phyloP scores from a whole-genome alignment of 352 stramenopile species.

The Phytophthora tentaculata region DNA sequence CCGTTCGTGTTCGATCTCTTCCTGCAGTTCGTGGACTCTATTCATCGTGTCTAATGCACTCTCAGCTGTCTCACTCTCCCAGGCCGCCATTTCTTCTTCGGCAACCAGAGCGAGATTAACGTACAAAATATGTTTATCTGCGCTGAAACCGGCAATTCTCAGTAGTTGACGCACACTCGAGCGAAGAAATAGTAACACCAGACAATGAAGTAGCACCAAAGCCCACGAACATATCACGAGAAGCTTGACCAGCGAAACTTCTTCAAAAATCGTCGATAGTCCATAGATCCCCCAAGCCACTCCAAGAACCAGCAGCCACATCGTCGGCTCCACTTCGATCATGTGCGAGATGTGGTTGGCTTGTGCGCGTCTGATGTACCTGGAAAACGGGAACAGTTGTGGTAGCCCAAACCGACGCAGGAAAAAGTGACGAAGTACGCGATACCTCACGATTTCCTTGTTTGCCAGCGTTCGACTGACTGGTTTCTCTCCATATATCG shows the following conservation, averaged over 20 bases:
- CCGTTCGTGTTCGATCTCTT: conserved; percentile 22
- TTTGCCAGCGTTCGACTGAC: not conserved
- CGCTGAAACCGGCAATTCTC: conserved; percentile 30
- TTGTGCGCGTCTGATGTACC: conserved; percentile 69
- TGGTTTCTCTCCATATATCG: not conserved
- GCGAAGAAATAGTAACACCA: conserved; percentile 48
- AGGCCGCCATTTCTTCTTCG: conserved; percentile 19
- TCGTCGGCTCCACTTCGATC: conserved; percentile 71
- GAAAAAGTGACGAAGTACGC: conserved; percentile 53
- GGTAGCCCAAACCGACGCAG: conserved; percentile 48
- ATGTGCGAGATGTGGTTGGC: conserved; percentile 75
- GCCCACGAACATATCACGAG: conserved; percentile 39
- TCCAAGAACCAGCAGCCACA: conserved; percentile 58
- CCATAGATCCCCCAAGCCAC: conserved; percentile 50
- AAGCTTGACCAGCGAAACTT: conserved; percentile 29
- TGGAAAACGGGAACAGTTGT: conserved; percentile 67
- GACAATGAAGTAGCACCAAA: conserved; percentile 36
- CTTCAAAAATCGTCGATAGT: conserved; percentile 27
- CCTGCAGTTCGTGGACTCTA: conserved; percentile 21
- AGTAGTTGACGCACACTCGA: conserved; percentile 40
- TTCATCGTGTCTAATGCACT: conserved; percentile 22
- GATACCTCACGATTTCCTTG: conserved; percentile 30
- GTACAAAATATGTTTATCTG: conserved; percentile 32
- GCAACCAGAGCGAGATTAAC: conserved; percentile 20
- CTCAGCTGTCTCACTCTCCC: conserved; percentile 17